Percentiles rank a stretch among this genome's conserved stretches.
phyloP scores from a whole-genome alignment of 73 alveolate genomes.

The Paramecium octaurelia region DNA sequence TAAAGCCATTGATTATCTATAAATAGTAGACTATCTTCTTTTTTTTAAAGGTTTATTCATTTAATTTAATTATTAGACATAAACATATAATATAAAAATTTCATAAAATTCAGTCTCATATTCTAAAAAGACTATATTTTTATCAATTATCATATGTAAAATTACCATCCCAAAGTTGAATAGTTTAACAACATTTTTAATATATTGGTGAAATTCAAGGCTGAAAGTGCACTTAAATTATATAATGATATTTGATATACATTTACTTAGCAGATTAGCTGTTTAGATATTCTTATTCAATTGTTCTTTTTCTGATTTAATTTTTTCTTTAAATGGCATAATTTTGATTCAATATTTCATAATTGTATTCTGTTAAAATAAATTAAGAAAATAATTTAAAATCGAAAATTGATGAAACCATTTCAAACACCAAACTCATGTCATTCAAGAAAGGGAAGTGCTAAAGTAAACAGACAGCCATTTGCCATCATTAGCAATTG shows the following conservation, averaged over 20 bases:
- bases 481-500: constrained; percentile 6
- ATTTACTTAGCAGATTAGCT: background rate
- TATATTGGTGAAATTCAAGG: background rate
- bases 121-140: background rate
- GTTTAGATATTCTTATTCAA: background rate
- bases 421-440: constrained; percentile 24
- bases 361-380: background rate
- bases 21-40: background rate
- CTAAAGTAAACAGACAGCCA: background rate
- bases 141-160: background rate
- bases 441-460: constrained; percentile 44
- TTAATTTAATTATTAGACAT: background rate
- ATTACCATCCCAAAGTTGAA: background rate
- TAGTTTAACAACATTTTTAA: background rate
- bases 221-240: background rate
- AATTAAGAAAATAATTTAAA: background rate
- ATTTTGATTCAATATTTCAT: background rate
- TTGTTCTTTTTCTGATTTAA: background rate
- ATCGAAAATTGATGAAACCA: background rate
- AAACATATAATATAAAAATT: background rate
- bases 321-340: background rate
- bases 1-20: background rate
- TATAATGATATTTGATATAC: background rate
- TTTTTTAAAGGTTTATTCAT: background rate
- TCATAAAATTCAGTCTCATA: background rate